These are phyloP conservation scores for Colletotrichum sp. DNA, from an alignment of 2,329 filamentous ascomycete species.

Conservation along the genomic window DNA sequence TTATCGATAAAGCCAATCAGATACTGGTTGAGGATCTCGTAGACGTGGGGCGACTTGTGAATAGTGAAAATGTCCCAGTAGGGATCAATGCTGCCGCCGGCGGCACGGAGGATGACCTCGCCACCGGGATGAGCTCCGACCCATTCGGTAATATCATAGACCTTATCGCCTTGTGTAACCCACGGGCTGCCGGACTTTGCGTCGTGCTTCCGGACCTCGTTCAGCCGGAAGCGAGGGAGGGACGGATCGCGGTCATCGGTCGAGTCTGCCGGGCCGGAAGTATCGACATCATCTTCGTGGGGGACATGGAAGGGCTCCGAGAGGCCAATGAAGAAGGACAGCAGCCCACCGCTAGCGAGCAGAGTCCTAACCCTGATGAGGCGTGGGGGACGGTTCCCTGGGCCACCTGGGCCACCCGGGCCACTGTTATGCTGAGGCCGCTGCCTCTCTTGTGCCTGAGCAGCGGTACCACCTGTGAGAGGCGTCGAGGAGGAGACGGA, in stretches of 20 bases:
- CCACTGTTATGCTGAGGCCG: neutral
- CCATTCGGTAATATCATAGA: conserved; percentile 77
- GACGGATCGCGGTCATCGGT: conserved; percentile 40
- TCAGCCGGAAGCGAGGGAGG: conserved; percentile 54
- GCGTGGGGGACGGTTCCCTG: neutral
- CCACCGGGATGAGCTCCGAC: conserved; percentile 69
- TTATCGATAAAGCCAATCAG: conserved; percentile 66
- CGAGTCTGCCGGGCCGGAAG: neutral
- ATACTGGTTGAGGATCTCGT: conserved; percentile 69
- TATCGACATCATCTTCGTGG: neutral
- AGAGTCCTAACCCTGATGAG: conserved; percentile 5
- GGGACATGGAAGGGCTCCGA: conserved; percentile 15
- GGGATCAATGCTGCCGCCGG: conserved; percentile 67
- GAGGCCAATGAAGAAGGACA: conserved; percentile 21
- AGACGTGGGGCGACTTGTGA: conserved; percentile 69
- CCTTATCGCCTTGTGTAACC: conserved; percentile 67
- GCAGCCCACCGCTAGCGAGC: conserved; percentile 21
- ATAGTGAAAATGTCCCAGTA: conserved; percentile 77
- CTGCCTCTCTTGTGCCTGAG: neutral
- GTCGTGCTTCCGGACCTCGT: conserved; percentile 59
- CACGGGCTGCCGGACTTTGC: conserved; percentile 60
- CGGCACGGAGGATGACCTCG: conserved; percentile 70
- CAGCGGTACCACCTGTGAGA: neutral
- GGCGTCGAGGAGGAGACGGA: neutral
- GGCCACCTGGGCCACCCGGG: neutral